Base-by-base conservation (phyloP, 345 rosid species). In the Murraya koenigii region DNA sequence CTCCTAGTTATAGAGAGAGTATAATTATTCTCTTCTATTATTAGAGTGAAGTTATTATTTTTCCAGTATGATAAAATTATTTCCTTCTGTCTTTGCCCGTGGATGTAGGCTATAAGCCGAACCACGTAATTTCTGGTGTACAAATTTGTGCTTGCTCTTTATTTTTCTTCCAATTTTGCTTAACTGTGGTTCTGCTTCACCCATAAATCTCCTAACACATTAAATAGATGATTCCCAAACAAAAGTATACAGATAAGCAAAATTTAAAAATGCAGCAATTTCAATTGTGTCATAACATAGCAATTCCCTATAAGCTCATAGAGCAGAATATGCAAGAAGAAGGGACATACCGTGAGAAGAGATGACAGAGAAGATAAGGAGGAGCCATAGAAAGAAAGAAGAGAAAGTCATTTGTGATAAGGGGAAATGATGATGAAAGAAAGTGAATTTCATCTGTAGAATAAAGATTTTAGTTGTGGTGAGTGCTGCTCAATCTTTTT, bases 351-450 rank as follows among this genome's bases (percentile, higher is more conserved):
- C 91, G 54, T 80, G 81, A 41, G 89, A 85, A 35, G 84, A 83
- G 6, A 86, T 7, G 74, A 79, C 80, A 62, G 83, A 86, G 86
- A 85, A 88, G 86, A 84, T 5, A 68, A 92, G 84, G 78, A 90
- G 83, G 79, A 95, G 85, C 67, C 81, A 83, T 75, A 85, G 78
- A 60, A 83, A 82, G 87, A 84, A 77, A 58, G 88, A 78, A 81
- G 89, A 83, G 85, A 58, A 83, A 79, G 73, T 86, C 92, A 85
- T 89, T 64, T 54, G 82, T 38, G 72, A 81, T 64, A 79, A 77
- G n/a, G 72, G 78, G 7, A 56, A 32, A 69, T 67, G 49, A 77
- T 71, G 61, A 77, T 71, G 78, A 47, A 75, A 67, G 82, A 81
- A 84, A 80, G 75, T 44, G 85, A 66, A 69, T 73, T 78, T 84